Conservation (phyloP, 2,329 filamentous ascomycete species). For the Penicillium hesseltinei region DNA sequence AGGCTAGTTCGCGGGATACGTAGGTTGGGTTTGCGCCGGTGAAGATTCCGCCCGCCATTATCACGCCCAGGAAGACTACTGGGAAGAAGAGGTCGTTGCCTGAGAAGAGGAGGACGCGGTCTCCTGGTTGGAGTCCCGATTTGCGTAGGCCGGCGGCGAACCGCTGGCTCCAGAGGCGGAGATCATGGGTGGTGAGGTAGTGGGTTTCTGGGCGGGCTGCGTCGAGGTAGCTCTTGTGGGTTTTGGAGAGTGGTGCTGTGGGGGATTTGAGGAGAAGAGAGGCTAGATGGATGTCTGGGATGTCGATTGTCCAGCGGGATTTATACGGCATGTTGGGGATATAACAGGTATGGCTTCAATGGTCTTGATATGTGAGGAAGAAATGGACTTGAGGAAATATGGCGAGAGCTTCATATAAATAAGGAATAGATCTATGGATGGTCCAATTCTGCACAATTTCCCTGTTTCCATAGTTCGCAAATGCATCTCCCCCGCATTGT, state of each 20-base stretch:
- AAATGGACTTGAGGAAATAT: neutral
- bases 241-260: slow-evolving; percentile 46
- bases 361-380: neutral
- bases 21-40: slow-evolving; percentile 72
- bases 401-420: neutral
- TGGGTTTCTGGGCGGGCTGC: slow-evolving; percentile 65
- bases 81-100: slow-evolving; percentile 74
- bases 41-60: slow-evolving; percentile 78
- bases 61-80: slow-evolving; percentile 65
- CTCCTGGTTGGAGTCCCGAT: slow-evolving; percentile 64
- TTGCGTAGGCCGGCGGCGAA: slow-evolving; percentile 66
- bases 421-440: neutral
- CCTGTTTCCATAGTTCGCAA: neutral
- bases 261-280: slow-evolving; percentile 53
- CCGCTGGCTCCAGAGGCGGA: slow-evolving; percentile 69
- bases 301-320: slow-evolving; percentile 49
- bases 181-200: slow-evolving; percentile 62
- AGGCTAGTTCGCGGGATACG: slow-evolving; percentile 68
- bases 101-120: slow-evolving; percentile 71
- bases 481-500: neutral
- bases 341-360: neutral
- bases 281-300: slow-evolving; percentile 44
- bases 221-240: slow-evolving; percentile 57
- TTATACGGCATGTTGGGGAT: slow-evolving; percentile 47
- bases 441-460: neutral